phyloP scores from a whole-genome alignment of 345 rosid genomes.

The Sonneratia alba region DNA sequence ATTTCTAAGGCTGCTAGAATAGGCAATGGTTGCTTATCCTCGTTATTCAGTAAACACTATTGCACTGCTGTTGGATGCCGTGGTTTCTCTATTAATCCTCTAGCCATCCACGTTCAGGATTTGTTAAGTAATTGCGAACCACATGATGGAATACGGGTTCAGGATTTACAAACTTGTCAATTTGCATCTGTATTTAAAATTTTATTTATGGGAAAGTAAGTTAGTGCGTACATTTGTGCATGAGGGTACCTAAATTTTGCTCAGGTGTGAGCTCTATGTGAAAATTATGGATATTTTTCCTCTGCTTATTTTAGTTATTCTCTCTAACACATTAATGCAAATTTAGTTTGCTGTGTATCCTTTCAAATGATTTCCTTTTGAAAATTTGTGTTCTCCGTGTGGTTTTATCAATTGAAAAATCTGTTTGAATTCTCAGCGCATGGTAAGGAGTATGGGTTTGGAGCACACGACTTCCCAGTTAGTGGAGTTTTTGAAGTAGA shows the following conservation, averaged over 20 bases:
- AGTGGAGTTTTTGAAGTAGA: slow-evolving; percentile 88
- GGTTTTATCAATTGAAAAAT: neutral
- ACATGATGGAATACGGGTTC: neutral
- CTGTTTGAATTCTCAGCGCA: slow-evolving; percentile 35
- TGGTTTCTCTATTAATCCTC: neutral
- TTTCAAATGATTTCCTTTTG: neutral
- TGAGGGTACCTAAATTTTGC: neutral
- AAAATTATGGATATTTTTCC: too few species aligned
- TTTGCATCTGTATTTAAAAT: neutral
- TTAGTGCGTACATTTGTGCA: neutral
- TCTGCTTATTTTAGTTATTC: neutral
- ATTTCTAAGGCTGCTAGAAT: neutral
- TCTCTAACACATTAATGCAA: neutral
- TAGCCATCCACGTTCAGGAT: neutral
- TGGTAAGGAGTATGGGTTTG: slow-evolving; percentile 74
- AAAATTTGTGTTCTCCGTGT: neutral
- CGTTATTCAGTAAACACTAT: too few species aligned
- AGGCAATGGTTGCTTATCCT: neutral
- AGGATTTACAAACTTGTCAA: neutral
- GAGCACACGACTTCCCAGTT: slow-evolving; percentile 70
- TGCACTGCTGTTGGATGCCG: neutral
- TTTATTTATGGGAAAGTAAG: neutral
- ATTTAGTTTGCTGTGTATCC: neutral
- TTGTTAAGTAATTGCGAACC: neutral
- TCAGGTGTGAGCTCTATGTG: neutral